Conservation (phyloP, 2,329 filamentous ascomycete genomes). For the Fonsecaea pugnacius region DNA sequence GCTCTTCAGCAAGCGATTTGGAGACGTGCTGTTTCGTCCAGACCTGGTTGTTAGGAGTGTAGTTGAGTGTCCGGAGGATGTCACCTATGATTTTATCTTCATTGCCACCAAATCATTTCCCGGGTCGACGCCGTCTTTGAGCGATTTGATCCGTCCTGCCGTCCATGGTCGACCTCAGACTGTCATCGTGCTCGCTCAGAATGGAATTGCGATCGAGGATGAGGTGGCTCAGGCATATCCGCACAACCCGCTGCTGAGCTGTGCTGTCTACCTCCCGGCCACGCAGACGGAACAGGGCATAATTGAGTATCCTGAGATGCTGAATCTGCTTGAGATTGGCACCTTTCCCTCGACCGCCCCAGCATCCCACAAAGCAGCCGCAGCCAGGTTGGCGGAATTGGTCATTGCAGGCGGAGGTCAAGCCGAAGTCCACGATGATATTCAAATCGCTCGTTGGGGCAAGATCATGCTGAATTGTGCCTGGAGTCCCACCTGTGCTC, state of each 20-base stretch:
- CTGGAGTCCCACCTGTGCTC: slow-evolving; percentile 58
- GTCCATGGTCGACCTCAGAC: slow-evolving; percentile 55
- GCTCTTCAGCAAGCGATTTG: slow-evolving; percentile 65
- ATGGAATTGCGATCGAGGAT: slow-evolving; percentile 65
- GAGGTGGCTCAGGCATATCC: slow-evolving; percentile 58
- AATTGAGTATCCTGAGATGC: slow-evolving; percentile 52
- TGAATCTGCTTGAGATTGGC: slow-evolving; percentile 56
- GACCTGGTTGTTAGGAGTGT: slow-evolving; percentile 65
- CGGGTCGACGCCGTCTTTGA: slow-evolving; percentile 55
- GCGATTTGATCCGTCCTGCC: slow-evolving; percentile 57
- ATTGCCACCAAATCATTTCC: slow-evolving; percentile 63
- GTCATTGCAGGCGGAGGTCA: slow-evolving; percentile 52
- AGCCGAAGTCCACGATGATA: slow-evolving; percentile 48
- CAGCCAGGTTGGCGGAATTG: slow-evolving; percentile 48
- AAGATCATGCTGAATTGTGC: slow-evolving; percentile 56
- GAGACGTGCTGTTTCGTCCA: slow-evolving; percentile 67
- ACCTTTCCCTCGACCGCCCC: slow-evolving; percentile 50
- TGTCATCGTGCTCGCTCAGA: slow-evolving; percentile 63
- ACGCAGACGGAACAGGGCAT: slow-evolving; percentile 56
- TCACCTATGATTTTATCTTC: slow-evolving; percentile 59
- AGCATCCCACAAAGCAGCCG: slow-evolving; percentile 40
- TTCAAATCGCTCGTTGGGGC: slow-evolving; percentile 41
- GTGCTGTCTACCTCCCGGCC: slow-evolving; percentile 60
- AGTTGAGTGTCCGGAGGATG: slow-evolving; percentile 51
- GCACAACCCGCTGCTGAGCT: slow-evolving; percentile 57